Percentiles rank a stretch among this genome's conserved stretches.
phyloP scores from a whole-genome alignment of 2,329 filamentous ascomycete genomes.

The Calonectria montana region DNA sequence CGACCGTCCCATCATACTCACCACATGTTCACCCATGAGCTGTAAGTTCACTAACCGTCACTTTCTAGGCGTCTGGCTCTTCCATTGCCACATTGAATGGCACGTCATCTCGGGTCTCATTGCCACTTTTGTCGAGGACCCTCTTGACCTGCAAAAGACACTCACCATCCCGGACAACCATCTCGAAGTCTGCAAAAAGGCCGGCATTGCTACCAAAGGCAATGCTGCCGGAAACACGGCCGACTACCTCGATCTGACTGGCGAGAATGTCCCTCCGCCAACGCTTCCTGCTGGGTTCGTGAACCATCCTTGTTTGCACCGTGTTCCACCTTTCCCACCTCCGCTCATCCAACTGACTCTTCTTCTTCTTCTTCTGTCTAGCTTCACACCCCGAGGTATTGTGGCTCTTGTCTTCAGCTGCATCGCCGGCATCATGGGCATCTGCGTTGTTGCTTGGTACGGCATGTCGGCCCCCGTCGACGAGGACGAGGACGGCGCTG shows the following conservation, averaged over 20 bases:
- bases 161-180: slow-evolving; percentile 71
- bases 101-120: slow-evolving; percentile 75
- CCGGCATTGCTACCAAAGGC: slow-evolving; percentile 64
- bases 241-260: slow-evolving; percentile 72
- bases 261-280: slow-evolving; percentile 66
- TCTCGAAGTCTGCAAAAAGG: slow-evolving; percentile 66
- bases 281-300: slow-evolving; percentile 72
- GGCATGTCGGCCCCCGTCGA: slow-evolving; percentile 49
- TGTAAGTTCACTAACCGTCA: background rate
- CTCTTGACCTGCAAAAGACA: slow-evolving; percentile 69
- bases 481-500: slow-evolving; percentile 32
- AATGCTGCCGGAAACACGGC: slow-evolving; percentile 81
- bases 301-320: background rate
- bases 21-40: background rate
- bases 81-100: slow-evolving; percentile 88
- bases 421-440: slow-evolving; percentile 75
- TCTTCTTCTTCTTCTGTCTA: slow-evolving; percentile 32
- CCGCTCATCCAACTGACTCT: background rate
- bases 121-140: slow-evolving; percentile 73
- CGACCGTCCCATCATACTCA: background rate
- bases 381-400: slow-evolving; percentile 77
- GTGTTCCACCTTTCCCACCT: background rate
- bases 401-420: slow-evolving; percentile 82
- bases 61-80: slow-evolving; percentile 72
- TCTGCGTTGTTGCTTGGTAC: slow-evolving; percentile 76